Evolutionary conservation across 2,329 filamentous ascomycete species (phyloP), one percentile per base, ranked within the genome.

Genomic region (Pseudogymnoascus sp.): DNA sequence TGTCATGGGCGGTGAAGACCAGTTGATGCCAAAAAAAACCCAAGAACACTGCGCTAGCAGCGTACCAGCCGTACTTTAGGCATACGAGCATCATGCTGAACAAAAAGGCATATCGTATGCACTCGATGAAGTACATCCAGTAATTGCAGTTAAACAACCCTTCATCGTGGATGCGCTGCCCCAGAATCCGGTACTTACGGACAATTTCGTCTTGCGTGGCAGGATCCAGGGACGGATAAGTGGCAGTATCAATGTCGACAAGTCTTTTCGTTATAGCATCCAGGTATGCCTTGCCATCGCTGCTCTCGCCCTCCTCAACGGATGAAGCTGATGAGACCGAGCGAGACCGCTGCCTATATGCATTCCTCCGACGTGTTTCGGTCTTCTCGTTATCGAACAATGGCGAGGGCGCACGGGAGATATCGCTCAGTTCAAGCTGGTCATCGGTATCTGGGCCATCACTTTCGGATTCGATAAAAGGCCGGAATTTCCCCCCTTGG

Each of bases 21-120:
- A 97, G 81, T 72, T 97, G 94, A 71, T 97, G 94, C 93, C 94
- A 97, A 70, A 96, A 82, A 64, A 84, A 80, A 18, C 93, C 94
- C 2, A 97, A 79, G 67, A 87, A 91, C 57, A 89, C 72, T 1
- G 85, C 92, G 61, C 89, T 90, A 2, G 82, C 76, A 57, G 76
- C 78, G 70, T 89, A 93, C 83, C 87, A 90, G 36, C 80, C 81
- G 70, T 77, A 77, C 14, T 74, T 80, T 18, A 94, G 76, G 68
- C 83, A 85, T 4, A 81, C 71, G 36, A 92, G 74, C 64, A 85
- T 85, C 58, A 86, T 74, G 12, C 74, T 70, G 59, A 89, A 86
- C 28, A 96, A 81, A 14, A 86, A 73, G 1, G 79, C 75, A 71
- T 96, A 97, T 25, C 93, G 87, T 62, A 78, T 75, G 61, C 79